Evolutionary conservation across 192 early-diverging fungal species (phyloP), one percentile per base, ranked within the genome.

Genomic region (Coemansia sp.): DNA sequence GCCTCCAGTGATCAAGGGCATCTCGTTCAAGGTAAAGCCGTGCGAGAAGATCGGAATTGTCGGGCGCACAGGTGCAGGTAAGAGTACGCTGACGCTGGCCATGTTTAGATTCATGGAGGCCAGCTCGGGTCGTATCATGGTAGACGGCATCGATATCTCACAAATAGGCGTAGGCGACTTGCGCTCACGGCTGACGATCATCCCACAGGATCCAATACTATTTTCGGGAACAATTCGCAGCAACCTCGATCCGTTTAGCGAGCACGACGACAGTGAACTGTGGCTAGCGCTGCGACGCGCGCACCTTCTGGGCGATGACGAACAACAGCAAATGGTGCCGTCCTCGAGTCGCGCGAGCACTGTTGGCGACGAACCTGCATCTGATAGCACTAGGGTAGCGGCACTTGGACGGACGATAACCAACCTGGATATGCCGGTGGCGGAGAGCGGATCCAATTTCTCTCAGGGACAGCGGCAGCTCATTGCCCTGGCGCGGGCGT

Each of bases 171-270:
- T 83, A 3, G 79, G 75, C 41, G 88, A 88, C 65, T 57, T 91
- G 49, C 82, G 89, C n/a, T 79, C 82, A n/a, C 72, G 87, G 16
- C 68, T 97, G 59, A 89, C 91, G 2, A 91, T 97, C 54, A 93
- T 97, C 77, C 93, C 94, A 47, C 94, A 97, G 85, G 94, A 96
- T 46, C 92, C 93, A 15, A 87, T 93, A 6, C 65, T 91, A 57
- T 90, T 92, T 74, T 75, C 86, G 44, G 91, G 91, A 34, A 89
- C 90, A 9, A 42, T 88, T 7, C 87, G 87, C 51, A 85, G 86
- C 46, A 88, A 88, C 71, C 68, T 88, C 46, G 87, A 88, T 49
- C 87, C 87, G 13, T 87, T 85, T 47, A 41, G 66, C 49, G 27
- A 20, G 18, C 62, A 79, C 18, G 20, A 77, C 51, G 82, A 85